Evolutionary conservation across 116 monocot genomes (phyloP).

Genomic region (Posidonia oceanica): DNA sequence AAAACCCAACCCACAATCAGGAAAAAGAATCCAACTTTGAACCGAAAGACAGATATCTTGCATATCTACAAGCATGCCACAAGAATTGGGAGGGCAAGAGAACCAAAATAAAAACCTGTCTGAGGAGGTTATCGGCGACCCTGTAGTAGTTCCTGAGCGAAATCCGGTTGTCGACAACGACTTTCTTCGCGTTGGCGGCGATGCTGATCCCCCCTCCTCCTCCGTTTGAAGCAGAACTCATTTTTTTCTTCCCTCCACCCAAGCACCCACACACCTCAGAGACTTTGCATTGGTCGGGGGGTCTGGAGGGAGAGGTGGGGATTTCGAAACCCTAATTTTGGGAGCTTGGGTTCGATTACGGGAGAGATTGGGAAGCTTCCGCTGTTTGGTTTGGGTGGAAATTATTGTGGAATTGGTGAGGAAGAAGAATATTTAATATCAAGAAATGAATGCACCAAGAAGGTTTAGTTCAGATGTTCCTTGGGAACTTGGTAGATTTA

Average conservation of each 20-base stretch:
- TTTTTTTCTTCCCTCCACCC: background rate
- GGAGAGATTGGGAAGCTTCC: too few species aligned
- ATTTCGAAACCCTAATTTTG: too few species aligned
- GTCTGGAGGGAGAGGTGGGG: too few species aligned
- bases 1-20: background rate
- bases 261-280: background rate
- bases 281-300: background rate
- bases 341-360: too few species aligned
- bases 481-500: too few species aligned
- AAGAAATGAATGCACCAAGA: too few species aligned
- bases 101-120: conserved; percentile 39
- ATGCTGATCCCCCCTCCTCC: conserved; percentile 45
- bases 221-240: conserved; percentile 12
- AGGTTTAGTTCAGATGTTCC: too few species aligned
- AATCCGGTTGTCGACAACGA: conserved; percentile 78
- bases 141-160: conserved; percentile 66
- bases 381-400: too few species aligned
- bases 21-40: background rate
- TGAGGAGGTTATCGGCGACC: conserved; percentile 69
- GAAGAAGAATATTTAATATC: too few species aligned
- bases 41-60: background rate
- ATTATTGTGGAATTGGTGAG: too few species aligned
- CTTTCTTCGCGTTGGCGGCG: conserved; percentile 40
- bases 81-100: too few species aligned
- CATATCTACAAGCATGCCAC: background rate